Percentiles rank a stretch among this genome's conserved stretches.
Conservation (phyloP, 805 yeast species). For the Starmerella bacillaris region DNA sequence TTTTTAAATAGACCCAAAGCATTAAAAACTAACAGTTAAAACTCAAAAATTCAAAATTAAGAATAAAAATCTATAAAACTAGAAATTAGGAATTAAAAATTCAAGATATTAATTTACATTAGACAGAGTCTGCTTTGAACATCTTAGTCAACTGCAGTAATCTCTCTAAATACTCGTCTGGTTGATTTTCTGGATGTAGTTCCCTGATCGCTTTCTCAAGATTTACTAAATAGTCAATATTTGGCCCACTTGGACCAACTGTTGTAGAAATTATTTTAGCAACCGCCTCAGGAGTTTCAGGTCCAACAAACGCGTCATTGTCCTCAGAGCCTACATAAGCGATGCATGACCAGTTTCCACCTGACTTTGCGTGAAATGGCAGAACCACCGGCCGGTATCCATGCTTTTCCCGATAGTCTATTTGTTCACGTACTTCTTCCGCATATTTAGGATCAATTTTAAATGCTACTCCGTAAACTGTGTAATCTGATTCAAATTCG, state of each 20-base stretch:
- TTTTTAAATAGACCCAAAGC: no score
- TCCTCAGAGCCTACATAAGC: slow-evolving; percentile 73
- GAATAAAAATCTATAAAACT: no score
- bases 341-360: slow-evolving; percentile 29
- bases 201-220: slow-evolving; percentile 34
- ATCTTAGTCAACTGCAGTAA: neutral
- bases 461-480: slow-evolving; percentile 66
- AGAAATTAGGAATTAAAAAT: no score
- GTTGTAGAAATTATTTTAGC: slow-evolving; percentile 41
- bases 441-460: slow-evolving; percentile 53
- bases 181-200: slow-evolving; percentile 13
- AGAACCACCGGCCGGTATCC: slow-evolving; percentile 63
- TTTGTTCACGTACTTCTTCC: slow-evolving; percentile 41
- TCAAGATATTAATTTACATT: no score
- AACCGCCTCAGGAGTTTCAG: slow-evolving; percentile 42
- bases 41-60: no score
- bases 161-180: slow-evolving; percentile 1
- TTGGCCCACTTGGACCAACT: slow-evolving; percentile 68
- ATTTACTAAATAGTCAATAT: slow-evolving; percentile 47
- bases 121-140: no score
- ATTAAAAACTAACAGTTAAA: no score
- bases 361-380: slow-evolving; percentile 32
- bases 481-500: slow-evolving; percentile 23
- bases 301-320: slow-evolving; percentile 72
- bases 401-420: slow-evolving; percentile 73